Evolutionary conservation across 352 stramenopile genomes (phyloP).

Genomic region (Phytopythium sindhum): DNA sequence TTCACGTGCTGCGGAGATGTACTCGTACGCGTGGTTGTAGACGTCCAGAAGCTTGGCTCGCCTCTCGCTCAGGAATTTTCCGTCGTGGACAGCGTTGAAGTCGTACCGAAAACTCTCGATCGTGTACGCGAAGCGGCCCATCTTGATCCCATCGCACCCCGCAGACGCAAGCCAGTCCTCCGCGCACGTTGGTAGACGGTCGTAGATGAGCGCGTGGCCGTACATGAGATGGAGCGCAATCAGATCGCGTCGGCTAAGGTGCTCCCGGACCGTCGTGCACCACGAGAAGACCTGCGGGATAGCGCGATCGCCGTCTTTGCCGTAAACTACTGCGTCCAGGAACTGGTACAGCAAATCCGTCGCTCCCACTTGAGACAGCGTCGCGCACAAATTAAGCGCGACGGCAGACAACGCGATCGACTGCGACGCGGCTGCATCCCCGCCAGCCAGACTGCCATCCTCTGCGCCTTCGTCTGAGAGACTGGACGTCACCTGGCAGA

Average conservation of each 20-base stretch:
- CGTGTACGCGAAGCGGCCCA: slow-evolving; percentile 3
- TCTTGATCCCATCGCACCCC: not conserved
- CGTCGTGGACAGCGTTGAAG: not conserved
- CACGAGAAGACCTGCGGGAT: not conserved
- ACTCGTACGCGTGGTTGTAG: slow-evolving; percentile 23
- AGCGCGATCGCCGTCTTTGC: not conserved
- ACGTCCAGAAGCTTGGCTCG: slow-evolving; percentile 4
- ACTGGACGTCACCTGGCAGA: not conserved
- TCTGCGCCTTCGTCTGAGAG: not conserved
- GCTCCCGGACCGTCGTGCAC: not conserved
- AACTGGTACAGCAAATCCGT: slow-evolving; percentile 5
- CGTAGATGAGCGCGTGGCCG: not conserved
- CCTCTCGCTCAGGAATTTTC: not conserved
- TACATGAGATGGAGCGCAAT: slow-evolving; percentile 4
- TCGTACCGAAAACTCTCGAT: slow-evolving; percentile 9
- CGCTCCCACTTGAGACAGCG: slow-evolving; percentile 26
- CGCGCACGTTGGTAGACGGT: not conserved
- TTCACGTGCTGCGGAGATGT: not conserved
- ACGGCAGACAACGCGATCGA: slow-evolving; percentile 27
- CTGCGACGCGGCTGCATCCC: not conserved
- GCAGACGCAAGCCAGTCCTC: slow-evolving; percentile 4
- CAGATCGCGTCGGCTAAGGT: not conserved
- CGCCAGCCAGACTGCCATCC: not conserved
- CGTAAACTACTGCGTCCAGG: slow-evolving; percentile 4
- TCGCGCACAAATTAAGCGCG: slow-evolving; percentile 30